These are phyloP conservation scores for Lecanoromycetidae sp. DNA, from an alignment of 2,329 filamentous ascomycete species.

Conservation along the genomic window DNA sequence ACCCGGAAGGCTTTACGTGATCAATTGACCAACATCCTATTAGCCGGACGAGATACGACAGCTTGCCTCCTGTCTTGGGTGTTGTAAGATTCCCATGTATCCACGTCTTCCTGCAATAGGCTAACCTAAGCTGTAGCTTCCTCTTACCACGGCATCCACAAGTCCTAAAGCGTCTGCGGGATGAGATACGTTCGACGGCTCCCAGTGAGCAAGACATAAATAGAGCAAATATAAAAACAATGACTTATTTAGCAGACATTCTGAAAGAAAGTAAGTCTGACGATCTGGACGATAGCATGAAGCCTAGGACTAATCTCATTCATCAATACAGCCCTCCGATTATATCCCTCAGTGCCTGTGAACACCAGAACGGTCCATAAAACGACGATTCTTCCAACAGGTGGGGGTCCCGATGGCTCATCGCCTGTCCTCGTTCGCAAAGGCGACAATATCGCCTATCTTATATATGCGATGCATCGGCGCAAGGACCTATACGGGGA, in stretches of 20 bases:
- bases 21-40: slow-evolving; percentile 20
- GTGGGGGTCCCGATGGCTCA: slow-evolving; percentile 36
- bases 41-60: slow-evolving; percentile 24
- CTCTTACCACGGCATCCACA: slow-evolving; percentile 18
- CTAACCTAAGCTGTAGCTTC: slow-evolving; percentile 1
- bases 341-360: slow-evolving; percentile 42
- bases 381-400: slow-evolving; percentile 39
- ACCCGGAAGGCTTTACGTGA: slow-evolving; percentile 16
- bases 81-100: slow-evolving; percentile 12
- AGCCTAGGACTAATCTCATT: no score
- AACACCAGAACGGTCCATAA: slow-evolving; percentile 40
- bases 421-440: slow-evolving; percentile 37
- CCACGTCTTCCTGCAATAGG: no score
- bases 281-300: slow-evolving; percentile 19
- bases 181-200: slow-evolving; percentile 12
- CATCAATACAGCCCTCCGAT: slow-evolving; percentile 34
- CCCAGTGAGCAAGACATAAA: slow-evolving; percentile 3
- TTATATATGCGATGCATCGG: slow-evolving; percentile 39
- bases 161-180: slow-evolving; percentile 13
- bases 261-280: slow-evolving; percentile 43
- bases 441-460: slow-evolving; percentile 34
- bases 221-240: slow-evolving; percentile 19
- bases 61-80: slow-evolving; percentile 19
- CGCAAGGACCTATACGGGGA: slow-evolving; percentile 38
- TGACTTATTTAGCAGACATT: slow-evolving; percentile 50